Percentiles rank a stretch among this genome's conserved stretches.
Evolutionary conservation across 768 basidiomycete species (phyloP).

Genomic region (Fibroporia radiculosa): DNA sequence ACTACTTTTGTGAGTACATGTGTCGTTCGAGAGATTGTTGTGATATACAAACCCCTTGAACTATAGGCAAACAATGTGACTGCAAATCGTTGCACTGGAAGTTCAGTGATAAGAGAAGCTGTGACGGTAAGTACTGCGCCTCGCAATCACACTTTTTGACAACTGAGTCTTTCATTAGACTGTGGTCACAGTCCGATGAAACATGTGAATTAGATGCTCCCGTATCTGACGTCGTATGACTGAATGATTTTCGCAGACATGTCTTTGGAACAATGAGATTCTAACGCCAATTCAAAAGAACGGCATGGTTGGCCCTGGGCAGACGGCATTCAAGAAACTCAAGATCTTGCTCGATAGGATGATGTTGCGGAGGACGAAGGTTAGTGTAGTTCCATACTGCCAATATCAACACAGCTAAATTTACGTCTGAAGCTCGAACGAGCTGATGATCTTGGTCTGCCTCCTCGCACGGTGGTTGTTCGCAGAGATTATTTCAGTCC

Average conservation of each 20-base stretch:
- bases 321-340: constrained; percentile 84
- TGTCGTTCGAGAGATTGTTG: neutral
- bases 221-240: constrained; percentile 15
- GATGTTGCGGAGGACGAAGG: constrained; percentile 93
- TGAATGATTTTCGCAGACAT: constrained; percentile 76
- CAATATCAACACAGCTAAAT: neutral
- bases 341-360: constrained; percentile 83
- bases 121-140: constrained; percentile 56
- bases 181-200: constrained; percentile 85
- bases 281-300: constrained; percentile 91
- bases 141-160: constrained; percentile 2
- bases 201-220: no score
- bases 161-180: constrained; percentile 32
- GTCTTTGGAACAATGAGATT: constrained; percentile 97
- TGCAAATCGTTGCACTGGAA: constrained; percentile 97
- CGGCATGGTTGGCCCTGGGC: constrained; percentile 76
- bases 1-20: constrained; percentile 66
- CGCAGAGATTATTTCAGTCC: constrained; percentile 90
- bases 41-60: neutral
- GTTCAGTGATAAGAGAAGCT: constrained; percentile 74
- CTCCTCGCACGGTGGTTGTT: constrained; percentile 85
- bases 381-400: constrained; percentile 16
- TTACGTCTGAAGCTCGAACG: constrained; percentile 61
- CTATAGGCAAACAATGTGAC: constrained; percentile 74
- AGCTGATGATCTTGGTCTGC: constrained; percentile 93